Base-by-base conservation (phyloP, 192 early-diverging fungal species). In the Coemansia sp. region DNA sequence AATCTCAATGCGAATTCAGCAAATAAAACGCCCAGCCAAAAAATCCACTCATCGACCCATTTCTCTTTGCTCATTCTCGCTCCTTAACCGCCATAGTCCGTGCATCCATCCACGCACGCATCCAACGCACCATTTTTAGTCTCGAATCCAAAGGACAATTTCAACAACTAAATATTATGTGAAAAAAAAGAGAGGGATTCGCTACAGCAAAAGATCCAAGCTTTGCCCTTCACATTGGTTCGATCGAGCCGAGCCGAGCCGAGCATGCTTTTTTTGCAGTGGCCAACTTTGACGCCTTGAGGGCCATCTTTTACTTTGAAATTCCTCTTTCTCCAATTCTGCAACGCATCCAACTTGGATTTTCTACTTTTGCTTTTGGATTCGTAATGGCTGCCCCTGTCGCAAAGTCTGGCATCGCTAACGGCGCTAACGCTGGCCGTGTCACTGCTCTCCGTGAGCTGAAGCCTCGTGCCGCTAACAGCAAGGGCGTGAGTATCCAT, bases 341-440 rank as follows among this genome's bases (percentile, higher is more conserved):
- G 27, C 56, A 21, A 53, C 55, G 67, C 49, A 69, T 69, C 60
- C 56, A 57, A 58, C 19, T 51, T 29, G 21, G 22, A 41, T 45
- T 63, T 38, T 58, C 17, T 48, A 29, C 50, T 21, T 21, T 45
- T 57, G 56, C 29, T 32, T 9, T 69, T 38, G 43, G 35, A 37
- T 66, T 29, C 39, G 58, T 58, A 84, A 88, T 88, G 86, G 86
- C 72, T 69, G 84, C 85, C 70, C 76, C 81, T 62, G 72, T 75
- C 59, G 67, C 73, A 67, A 92, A 90, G 83, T 85, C 89, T 68
- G 96, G 96, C 71, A 88, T 99, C 75, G 86, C 86, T 74, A 85
- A 84, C 67, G 97, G 97, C 73, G 79, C 88, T 83, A 97, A 96
- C 90, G 88, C 89, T 79, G 97, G 97, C 60, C 94, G 92, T 88